A percentile compares a stretch with the other conserved stretches of the same genome.
These are phyloP conservation scores for Rubia balearica DNA, from an alignment of 305 asterid genomes.

Conservation along the genomic window DNA sequence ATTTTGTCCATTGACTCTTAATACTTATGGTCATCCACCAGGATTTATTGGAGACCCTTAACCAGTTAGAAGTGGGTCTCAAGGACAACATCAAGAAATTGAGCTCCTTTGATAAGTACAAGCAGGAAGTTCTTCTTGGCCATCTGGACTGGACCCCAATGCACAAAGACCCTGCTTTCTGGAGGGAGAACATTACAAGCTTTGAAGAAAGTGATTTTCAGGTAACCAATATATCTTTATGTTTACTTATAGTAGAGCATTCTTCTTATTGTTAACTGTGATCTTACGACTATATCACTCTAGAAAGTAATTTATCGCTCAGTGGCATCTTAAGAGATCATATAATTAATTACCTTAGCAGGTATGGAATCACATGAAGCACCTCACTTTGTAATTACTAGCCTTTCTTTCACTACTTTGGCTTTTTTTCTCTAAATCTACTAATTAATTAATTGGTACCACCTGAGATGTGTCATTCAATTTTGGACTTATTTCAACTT, in stretches of 20 bases:
- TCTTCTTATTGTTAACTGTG: background rate
- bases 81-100: constrained; percentile 64
- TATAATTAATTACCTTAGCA: background rate
- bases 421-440: background rate
- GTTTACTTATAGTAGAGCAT: background rate
- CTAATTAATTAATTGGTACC: background rate
- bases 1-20: background rate
- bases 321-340: background rate
- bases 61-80: constrained; percentile 71
- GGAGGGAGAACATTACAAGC: constrained; percentile 62
- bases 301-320: background rate
- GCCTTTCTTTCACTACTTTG: background rate
- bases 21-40: constrained; percentile 20
- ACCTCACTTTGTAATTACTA: background rate
- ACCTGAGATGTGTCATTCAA: background rate
- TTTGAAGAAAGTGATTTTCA: constrained; percentile 88
- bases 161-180: constrained; percentile 87
- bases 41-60: constrained; percentile 84
- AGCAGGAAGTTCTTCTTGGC: constrained; percentile 89
- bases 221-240: constrained; percentile 32
- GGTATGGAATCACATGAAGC: background rate
- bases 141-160: constrained; percentile 92
- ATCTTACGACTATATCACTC: background rate
- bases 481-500: background rate
- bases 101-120: constrained; percentile 80